A percentile compares a stretch with the other conserved stretches of the same genome.
Evolutionary conservation across 164 flowering plant species (phyloP).

Genomic region (Hamamelis virginiana): DNA sequence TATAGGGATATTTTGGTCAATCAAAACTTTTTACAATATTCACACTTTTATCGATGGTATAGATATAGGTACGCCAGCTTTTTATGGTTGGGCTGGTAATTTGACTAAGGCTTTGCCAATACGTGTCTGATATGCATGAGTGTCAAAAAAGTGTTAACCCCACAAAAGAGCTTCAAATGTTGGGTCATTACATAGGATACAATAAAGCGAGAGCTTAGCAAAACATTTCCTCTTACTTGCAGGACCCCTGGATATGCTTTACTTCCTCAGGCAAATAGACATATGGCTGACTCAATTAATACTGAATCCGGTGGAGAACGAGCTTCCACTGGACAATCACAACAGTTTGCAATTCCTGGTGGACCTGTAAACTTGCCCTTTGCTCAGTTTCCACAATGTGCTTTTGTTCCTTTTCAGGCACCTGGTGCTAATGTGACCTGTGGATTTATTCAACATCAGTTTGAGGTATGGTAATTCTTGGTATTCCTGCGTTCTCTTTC

Average conservation of each 20-base stretch:
- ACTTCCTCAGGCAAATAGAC: constrained; percentile 34
- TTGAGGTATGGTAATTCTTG: constrained; percentile 46
- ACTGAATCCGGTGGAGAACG: constrained; percentile 25
- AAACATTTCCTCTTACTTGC: constrained; percentile 9
- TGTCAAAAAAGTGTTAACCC: no score
- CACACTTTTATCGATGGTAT: no score
- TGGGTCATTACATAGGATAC: no score
- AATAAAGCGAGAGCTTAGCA: not conserved
- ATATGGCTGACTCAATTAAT: constrained; percentile 17
- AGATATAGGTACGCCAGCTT: no score
- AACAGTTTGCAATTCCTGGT: constrained; percentile 16
- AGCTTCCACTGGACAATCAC: constrained; percentile 18
- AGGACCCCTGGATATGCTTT: constrained; percentile 65
- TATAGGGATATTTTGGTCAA: no score
- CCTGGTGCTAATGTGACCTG: constrained; percentile 14
- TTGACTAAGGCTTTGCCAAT: no score
- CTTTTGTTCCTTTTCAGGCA: constrained; percentile 29
- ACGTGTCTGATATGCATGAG: no score
- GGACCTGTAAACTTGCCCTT: constrained; percentile 17
- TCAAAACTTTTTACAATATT: no score
- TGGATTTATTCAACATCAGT: constrained; percentile 45
- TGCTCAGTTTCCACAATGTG: constrained; percentile 23
- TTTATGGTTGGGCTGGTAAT: no score
- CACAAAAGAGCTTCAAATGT: no score
- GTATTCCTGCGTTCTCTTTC: not conserved